Evolutionary conservation across 805 yeast species (phyloP), one percentile per base, ranked within the genome.

Genomic region (Candida coleopterorum): DNA sequence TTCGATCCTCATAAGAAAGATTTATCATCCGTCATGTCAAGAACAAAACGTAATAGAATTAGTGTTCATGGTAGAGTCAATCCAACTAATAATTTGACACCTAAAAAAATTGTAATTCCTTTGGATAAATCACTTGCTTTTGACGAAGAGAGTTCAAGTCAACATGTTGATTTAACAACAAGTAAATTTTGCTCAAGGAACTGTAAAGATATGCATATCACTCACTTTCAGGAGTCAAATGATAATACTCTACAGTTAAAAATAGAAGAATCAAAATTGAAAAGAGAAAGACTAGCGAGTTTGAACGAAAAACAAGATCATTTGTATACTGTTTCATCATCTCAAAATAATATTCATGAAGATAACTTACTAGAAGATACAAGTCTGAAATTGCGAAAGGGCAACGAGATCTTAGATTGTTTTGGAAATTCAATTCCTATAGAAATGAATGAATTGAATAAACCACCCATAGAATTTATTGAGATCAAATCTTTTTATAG

Each of bases 61-160:
- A 23, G 9, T 10, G 18, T 32, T 12, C 11, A 24, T 16, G 39
- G 39, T 9, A 37, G 38, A 4, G 29, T 39, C 6, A 35, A 15
- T 20, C 42, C 42, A 9, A 39, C 34, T 4, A 39, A 39, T 20
- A 34, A 24, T 5, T 24, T 39, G 14, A 29, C 35, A 10, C 31
- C 38, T 11, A 27, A 25, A 10, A 38, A 30, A 25, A 32, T 32
- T 16, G 25, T 12, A 23, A 29, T 14, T 14, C 36, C 26, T 10
- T 18, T 18, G 3, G 18, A 12, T 2, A 15, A 18, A 11, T 17
- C 25, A 3, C 9, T 14, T 10, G 6, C 12, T 12, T 8, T 16
- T 16, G 10, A 15, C 17, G 5, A 6, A 25, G 14, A 25, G n/a
- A n/a, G 14, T 25, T 14, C 28, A 25, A 4, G 17, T 4, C 15